Evolutionary conservation across 164 flowering plant genomes (phyloP).

Genomic region (Umbellularia californica): DNA sequence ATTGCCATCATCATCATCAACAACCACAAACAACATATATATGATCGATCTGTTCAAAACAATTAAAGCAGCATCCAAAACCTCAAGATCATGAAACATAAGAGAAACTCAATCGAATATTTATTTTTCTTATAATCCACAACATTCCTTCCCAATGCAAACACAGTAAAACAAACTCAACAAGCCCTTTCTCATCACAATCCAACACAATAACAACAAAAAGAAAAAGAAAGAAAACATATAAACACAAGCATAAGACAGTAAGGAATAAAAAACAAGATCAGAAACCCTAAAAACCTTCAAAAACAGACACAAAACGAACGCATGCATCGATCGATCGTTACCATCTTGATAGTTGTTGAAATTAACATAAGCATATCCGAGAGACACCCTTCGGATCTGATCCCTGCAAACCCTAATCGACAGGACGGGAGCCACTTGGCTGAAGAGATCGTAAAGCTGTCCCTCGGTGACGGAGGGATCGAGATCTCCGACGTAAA

Average conservation of each 20-base stretch:
- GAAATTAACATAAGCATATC: constrained; percentile 68
- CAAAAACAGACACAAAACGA: background rate
- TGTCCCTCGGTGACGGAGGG: constrained; percentile 38
- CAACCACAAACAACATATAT: too few relatives aligned
- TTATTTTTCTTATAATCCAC: too few relatives aligned
- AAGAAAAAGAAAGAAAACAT: background rate
- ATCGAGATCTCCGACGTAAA: constrained; percentile 79
- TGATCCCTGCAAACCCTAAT: constrained; percentile 72
- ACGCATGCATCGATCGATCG: background rate
- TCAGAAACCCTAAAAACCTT: background rate
- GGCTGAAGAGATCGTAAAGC: constrained; percentile 53
- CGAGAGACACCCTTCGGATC: constrained; percentile 44
- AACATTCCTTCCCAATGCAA: too few relatives aligned
- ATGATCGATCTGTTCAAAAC: too few relatives aligned
- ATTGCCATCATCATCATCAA: too few relatives aligned
- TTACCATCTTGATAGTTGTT: constrained; percentile 50
- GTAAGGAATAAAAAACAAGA: too few relatives aligned
- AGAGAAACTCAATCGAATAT: too few relatives aligned
- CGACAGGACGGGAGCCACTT: constrained; percentile 42
- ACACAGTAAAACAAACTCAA: too few relatives aligned
- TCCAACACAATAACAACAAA: too few relatives aligned
- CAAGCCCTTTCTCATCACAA: too few relatives aligned
- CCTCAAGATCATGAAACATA: too few relatives aligned
- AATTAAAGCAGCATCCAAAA: too few relatives aligned
- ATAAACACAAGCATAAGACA: background rate